A percentile compares a stretch with the other conserved stretches of the same genome.
Evolutionary conservation across 305 asterid genomes (phyloP).

Genomic region (Fraxinus greggii): DNA sequence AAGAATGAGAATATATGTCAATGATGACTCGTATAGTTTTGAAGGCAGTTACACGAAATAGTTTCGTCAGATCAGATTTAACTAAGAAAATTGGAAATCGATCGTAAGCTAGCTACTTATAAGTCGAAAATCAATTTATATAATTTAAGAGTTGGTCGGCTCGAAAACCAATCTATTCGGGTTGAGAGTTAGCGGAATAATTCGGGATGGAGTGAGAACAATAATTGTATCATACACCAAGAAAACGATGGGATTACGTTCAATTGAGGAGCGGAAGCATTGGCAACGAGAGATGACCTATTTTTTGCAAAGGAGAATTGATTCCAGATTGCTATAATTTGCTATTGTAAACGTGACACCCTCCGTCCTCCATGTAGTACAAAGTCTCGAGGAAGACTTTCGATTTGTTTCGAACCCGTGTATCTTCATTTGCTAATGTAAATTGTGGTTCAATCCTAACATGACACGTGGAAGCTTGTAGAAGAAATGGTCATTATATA

Average conservation of each 20-base stretch:
- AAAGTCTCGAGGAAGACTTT: not conserved
- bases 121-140: too few species aligned
- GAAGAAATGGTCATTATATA: too few species aligned
- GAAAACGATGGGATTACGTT: not conserved
- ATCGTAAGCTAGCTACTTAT: not conserved
- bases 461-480: too few species aligned
- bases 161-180: too few species aligned
- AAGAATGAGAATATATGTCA: not conserved
- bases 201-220: not conserved
- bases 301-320: not conserved
- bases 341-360: not conserved
- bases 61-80: not conserved
- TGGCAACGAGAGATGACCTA: not conserved
- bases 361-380: not conserved
- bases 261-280: not conserved
- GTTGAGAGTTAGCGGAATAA: too few species aligned
- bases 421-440: too few species aligned
- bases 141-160: too few species aligned
- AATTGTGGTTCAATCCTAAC: too few species aligned
- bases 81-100: too few species aligned
- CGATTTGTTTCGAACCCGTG: too few species aligned
- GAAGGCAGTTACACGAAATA: too few species aligned
- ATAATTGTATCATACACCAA: not conserved
- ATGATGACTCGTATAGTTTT: not conserved
- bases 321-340: too few species aligned